Evolutionary conservation across 257 asterid species (phyloP), one percentile per base, ranked within the genome.

Genomic region (Ballota nigra): DNA sequence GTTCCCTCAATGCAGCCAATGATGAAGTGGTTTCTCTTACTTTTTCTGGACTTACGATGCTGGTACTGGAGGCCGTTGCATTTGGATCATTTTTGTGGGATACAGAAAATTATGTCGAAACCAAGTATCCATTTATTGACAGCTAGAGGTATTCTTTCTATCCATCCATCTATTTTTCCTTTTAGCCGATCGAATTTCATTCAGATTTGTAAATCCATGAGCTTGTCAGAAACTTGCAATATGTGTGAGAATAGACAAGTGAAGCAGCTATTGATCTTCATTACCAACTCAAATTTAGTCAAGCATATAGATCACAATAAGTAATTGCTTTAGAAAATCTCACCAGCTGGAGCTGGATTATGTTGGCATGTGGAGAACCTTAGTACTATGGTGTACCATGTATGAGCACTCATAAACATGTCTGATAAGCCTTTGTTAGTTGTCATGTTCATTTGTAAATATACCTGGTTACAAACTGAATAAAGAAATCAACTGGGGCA

Each of bases 21-120:
- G 97, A 88, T 62, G 97, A 84, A 80, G 79, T 76, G 4, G 80
- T 90, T 55, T 83, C 95, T 8, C 81, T 90, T 23, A 81, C 95
- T 28, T 88, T 81, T 79, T 80, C 91, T 56, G 97, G 97, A 43
- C 82, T 90, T 78, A 84, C 97, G 15, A 70, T 88, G 91, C 84
- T 92, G 81, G 85, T 92, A 4, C 70, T 92, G 78, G 97, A 92
- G 86, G 97, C 98, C 9, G 98, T 86, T 79, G 79, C 98, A 13
- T 87, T 92, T 60, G 98, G 98, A 45, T 90, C 96, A 7, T 90
- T 92, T 83, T 75, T 92, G 20, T 92, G 98, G 98, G 97, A 88
- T 61, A 77, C 92, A 2, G 98, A 92, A 72, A 83, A 86, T 76
- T 87, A 81, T 69, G 95, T 83, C 10, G 97, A 88, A 67, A 80